phyloP scores from a whole-genome alignment of 805 yeast species.

The Wickerhamiella spandovensis region DNA sequence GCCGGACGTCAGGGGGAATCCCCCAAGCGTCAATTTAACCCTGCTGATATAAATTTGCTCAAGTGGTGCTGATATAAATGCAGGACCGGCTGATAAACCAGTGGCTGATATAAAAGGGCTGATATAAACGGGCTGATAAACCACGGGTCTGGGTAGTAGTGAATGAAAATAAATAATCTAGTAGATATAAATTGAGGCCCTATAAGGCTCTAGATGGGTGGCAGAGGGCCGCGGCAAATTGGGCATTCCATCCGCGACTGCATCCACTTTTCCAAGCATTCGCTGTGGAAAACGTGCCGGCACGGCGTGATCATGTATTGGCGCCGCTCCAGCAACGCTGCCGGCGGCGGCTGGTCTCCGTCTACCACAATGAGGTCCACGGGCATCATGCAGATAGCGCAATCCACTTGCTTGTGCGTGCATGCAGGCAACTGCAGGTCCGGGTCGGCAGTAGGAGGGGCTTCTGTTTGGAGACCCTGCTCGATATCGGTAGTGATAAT shows the following conservation, averaged over 20 bases:
- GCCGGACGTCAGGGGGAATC: too few species aligned
- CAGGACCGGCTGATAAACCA: too few species aligned
- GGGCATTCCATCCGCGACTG: constrained; percentile 86
- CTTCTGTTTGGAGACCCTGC: constrained; percentile 21
- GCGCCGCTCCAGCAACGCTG: constrained; percentile 24
- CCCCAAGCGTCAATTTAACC: too few species aligned
- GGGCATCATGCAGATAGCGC: constrained; percentile 82
- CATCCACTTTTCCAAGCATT: constrained; percentile 92
- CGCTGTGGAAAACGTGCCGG: constrained; percentile 75
- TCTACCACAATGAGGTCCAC: constrained; percentile 34
- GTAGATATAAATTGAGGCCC: too few species aligned
- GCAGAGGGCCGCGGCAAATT: constrained; percentile 72
- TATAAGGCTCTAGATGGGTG: constrained; percentile 66
- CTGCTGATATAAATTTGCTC: too few species aligned
- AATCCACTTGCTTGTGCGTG: constrained; percentile 34
- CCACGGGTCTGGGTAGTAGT: too few species aligned
- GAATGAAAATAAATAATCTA: too few species aligned
- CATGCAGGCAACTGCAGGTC: background rate
- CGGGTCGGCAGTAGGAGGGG: constrained; percentile 1
- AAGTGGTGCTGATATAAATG: too few species aligned
- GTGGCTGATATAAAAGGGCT: too few species aligned
- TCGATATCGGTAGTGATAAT: constrained; percentile 49
- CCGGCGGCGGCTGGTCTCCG: constrained; percentile 2
- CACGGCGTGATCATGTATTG: constrained; percentile 64
- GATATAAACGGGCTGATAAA: too few species aligned